Evolutionary conservation across 306 rosid species (phyloP).

Genomic region (Aeschynomene evenia): DNA sequence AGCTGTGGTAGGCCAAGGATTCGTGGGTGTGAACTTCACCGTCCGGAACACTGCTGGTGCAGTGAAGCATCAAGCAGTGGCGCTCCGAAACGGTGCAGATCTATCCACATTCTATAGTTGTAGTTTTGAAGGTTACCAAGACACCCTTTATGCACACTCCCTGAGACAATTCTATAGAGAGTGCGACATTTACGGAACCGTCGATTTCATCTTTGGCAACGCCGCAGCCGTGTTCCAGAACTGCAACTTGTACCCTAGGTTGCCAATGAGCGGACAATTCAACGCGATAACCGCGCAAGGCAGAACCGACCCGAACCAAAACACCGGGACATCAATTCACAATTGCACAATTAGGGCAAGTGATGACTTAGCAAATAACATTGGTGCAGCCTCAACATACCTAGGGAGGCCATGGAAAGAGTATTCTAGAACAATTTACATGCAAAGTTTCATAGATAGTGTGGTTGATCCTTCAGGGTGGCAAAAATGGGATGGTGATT

Average conservation of each 20-base stretch:
- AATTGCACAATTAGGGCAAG: slow-evolving; percentile 59
- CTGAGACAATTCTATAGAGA: slow-evolving; percentile 76
- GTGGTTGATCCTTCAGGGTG: slow-evolving; percentile 54
- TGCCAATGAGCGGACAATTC: slow-evolving; percentile 68
- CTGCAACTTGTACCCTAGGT: slow-evolving; percentile 63
- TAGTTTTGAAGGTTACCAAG: slow-evolving; percentile 86
- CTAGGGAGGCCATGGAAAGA: slow-evolving; percentile 85
- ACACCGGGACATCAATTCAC: slow-evolving; percentile 64
- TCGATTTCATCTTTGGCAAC: slow-evolving; percentile 85
- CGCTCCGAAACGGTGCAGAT: slow-evolving; percentile 69
- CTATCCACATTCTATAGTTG: slow-evolving; percentile 71
- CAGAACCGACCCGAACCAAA: slow-evolving; percentile 64
- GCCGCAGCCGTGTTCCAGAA: slow-evolving; percentile 69
- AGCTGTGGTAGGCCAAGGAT: slow-evolving; percentile 67
- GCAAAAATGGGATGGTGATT: slow-evolving; percentile 66
- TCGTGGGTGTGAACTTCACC: slow-evolving; percentile 70
- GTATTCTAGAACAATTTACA: slow-evolving; percentile 62
- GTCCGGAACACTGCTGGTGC: slow-evolving; percentile 82
- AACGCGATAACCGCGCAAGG: slow-evolving; percentile 86
- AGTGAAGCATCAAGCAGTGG: slow-evolving; percentile 75
- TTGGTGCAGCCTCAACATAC: slow-evolving; percentile 33
- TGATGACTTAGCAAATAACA: slow-evolving; percentile 42
- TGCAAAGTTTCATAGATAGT: slow-evolving; percentile 52
- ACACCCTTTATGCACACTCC: slow-evolving; percentile 71
- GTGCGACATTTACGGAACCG: slow-evolving; percentile 79